phyloP scores from a whole-genome alignment of 129 eudicot species.

The Helichrysum umbraculigerum region DNA sequence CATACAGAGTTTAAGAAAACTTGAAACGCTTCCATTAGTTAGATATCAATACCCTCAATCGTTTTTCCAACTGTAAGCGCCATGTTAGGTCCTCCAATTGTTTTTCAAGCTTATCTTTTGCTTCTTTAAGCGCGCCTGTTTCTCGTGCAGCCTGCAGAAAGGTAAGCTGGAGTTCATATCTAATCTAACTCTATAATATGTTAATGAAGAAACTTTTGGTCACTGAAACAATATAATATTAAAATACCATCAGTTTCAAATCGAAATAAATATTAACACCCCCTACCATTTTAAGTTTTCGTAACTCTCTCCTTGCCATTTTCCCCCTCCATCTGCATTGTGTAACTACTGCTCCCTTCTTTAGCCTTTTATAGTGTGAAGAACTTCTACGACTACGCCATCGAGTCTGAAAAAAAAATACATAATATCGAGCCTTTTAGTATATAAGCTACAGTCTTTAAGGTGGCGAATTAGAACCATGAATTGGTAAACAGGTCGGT shows the following conservation, averaged over 20 bases:
- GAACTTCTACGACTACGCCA: slow-evolving; percentile 82
- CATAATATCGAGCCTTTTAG: not conserved
- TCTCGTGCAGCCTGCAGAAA: slow-evolving; percentile 83
- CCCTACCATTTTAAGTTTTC: slow-evolving; percentile 79
- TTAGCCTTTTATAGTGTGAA: slow-evolving; percentile 61
- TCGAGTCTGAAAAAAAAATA: slow-evolving; percentile 42
- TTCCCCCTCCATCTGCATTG: slow-evolving; percentile 93
- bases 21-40: not conserved
- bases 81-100: slow-evolving; percentile 91
- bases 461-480: not conserved
- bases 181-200: not conserved
- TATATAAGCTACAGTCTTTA: slow-evolving; percentile 11
- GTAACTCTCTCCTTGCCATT: slow-evolving; percentile 72
- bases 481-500: not conserved
- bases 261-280: slow-evolving; percentile 9
- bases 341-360: slow-evolving; percentile 61
- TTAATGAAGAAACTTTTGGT: not conserved
- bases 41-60: slow-evolving; percentile 64
- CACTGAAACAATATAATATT: not conserved
- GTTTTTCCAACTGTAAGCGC: slow-evolving; percentile 98
- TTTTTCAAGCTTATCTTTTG: slow-evolving; percentile 96
- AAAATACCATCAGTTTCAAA: not conserved
- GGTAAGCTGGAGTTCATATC: slow-evolving; percentile 23
- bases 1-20: not conserved
- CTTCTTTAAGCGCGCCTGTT: slow-evolving; percentile 94